Conservation (phyloP, 1,139 yeast species). For the Candida albicans region DNA sequence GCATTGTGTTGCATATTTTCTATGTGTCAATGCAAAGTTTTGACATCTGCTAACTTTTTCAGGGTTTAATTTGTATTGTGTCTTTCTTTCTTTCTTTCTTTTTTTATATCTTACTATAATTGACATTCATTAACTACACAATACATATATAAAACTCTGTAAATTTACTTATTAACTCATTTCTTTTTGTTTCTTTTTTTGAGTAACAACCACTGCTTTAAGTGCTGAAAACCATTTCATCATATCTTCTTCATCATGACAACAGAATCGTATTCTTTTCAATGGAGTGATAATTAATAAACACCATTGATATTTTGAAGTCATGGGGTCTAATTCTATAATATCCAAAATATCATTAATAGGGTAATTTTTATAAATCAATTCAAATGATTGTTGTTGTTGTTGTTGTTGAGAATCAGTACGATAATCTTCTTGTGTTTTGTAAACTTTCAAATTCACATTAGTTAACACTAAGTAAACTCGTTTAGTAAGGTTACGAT, state of each 20-base stretch:
- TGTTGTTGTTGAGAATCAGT: no score
- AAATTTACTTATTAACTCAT: neutral
- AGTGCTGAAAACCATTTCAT: constrained; percentile 52
- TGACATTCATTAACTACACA: neutral
- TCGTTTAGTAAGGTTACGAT: constrained; percentile 46
- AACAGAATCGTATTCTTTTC: constrained; percentile 47
- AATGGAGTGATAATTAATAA: constrained; percentile 48
- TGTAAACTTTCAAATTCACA: constrained; percentile 41
- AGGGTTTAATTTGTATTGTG: no score
- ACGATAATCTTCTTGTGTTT: constrained; percentile 16
- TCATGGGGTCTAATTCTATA: constrained; percentile 44
- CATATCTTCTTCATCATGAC: constrained; percentile 47
- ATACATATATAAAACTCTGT: neutral
- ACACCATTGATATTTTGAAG: constrained; percentile 34
- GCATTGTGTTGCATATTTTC: no score
- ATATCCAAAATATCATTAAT: constrained; percentile 48
- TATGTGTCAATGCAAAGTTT: no score
- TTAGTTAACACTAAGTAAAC: constrained; percentile 44
- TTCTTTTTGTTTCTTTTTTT: neutral
- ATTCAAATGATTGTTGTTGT: no score
- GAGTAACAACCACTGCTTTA: constrained; percentile 21
- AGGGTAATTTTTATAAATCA: constrained; percentile 20
- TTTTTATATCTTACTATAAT: neutral
- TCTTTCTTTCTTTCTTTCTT: no score
- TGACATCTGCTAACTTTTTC: no score